phyloP scores from a whole-genome alignment of 1,284 basidiomycete genomes.

The Tylopilus sp. region DNA sequence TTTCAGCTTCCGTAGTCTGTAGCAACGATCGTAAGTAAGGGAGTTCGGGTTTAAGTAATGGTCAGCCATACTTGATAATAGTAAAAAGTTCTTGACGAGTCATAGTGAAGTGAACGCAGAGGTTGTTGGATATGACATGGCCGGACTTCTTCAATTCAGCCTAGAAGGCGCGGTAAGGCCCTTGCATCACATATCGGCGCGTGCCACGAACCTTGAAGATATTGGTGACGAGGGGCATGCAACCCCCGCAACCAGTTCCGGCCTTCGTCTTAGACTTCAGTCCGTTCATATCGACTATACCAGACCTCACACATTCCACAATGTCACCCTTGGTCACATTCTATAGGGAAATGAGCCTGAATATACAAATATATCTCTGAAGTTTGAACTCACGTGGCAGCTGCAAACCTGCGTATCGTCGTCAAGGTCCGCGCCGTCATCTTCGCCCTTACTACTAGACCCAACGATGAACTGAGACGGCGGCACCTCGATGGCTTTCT shows the following conservation, averaged over 20 bases:
- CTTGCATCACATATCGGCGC: neutral
- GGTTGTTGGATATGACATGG: constrained; percentile 54
- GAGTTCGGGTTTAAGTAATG: neutral
- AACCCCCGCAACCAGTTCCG: constrained; percentile 74
- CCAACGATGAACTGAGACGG: constrained; percentile 70
- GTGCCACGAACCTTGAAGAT: constrained; percentile 42
- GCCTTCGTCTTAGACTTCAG: constrained; percentile 71
- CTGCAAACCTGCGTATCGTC: constrained; percentile 71
- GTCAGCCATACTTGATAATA: constrained; percentile 47
- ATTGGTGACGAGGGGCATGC: constrained; percentile 53
- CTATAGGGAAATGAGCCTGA: constrained; percentile 20
- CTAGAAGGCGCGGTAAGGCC: constrained; percentile 32
- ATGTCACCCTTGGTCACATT: constrained; percentile 68
- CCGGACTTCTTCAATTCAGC: constrained; percentile 71
- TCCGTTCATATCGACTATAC: constrained; percentile 49
- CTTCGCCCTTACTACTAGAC: constrained; percentile 48
- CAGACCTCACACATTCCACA: constrained; percentile 50
- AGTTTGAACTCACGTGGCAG: constrained; percentile 46
- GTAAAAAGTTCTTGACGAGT: constrained; percentile 67
- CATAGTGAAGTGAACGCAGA: constrained; percentile 71
- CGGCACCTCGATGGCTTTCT: constrained; percentile 62
- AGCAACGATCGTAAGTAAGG: neutral
- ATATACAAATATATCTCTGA: neutral
- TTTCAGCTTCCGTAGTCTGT: constrained; percentile 57
- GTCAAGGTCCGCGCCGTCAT: constrained; percentile 63